These are phyloP conservation scores for Tylopilus vinaceipallidus DNA, from an alignment of 768 basidiomycete species.

Conservation along the genomic window DNA sequence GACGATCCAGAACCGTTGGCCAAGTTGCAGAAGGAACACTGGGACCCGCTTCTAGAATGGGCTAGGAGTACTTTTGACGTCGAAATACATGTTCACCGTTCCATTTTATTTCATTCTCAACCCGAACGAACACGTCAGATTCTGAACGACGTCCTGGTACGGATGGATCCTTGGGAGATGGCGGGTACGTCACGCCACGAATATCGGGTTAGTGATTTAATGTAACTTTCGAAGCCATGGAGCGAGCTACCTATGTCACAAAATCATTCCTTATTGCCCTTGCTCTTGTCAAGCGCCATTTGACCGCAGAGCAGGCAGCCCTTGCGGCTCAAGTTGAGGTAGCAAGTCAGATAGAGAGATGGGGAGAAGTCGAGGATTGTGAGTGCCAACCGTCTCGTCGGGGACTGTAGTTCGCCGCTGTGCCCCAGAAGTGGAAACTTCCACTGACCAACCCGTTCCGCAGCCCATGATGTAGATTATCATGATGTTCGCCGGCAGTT, in stretches of 20 bases:
- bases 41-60: conserved; percentile 89
- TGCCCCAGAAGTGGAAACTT: neutral
- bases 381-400: conserved; percentile 35
- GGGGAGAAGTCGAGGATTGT: conserved; percentile 99
- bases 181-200: conserved; percentile 59
- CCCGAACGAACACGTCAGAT: conserved; percentile 63
- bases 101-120: conserved; percentile 70
- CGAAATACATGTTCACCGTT: conserved; percentile 65
- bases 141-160: conserved; percentile 53
- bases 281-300: conserved; percentile 71
- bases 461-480: conserved; percentile 98
- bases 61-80: conserved; percentile 62
- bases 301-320: conserved; percentile 83
- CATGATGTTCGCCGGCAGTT: conserved; percentile 88
- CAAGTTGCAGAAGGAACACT: conserved; percentile 74
- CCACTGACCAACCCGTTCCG: conserved; percentile 14
- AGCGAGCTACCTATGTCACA: conserved; percentile 82
- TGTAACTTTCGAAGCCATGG: conserved; percentile 62
- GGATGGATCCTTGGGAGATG: conserved; percentile 81
- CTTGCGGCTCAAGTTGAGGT: conserved; percentile 90
- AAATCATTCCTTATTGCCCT: conserved; percentile 91
- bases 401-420: conserved; percentile 4
- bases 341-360: conserved; percentile 89
- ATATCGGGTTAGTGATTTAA: neutral
- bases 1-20: conserved; percentile 75